These are phyloP conservation scores for Graphilbum fragrans DNA, from an alignment of 2,329 filamentous ascomycete species.

Conservation along the genomic window DNA sequence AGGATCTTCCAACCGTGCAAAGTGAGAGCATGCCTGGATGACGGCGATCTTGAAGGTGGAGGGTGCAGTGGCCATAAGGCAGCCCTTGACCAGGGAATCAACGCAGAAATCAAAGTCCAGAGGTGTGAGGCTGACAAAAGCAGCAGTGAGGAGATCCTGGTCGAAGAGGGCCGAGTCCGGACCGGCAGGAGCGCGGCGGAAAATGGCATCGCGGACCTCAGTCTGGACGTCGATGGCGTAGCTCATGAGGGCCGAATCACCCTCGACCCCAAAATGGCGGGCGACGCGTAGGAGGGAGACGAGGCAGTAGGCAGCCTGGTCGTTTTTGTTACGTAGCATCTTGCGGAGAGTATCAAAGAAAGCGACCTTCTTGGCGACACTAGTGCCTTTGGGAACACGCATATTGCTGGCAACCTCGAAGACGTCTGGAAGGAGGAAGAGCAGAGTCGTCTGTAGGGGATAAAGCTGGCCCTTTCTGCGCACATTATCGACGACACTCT, in stretches of 20 bases:
- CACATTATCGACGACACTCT: conserved; percentile 45
- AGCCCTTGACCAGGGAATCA: conserved; percentile 42
- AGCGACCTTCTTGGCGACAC: conserved; percentile 52
- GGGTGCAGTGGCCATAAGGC: conserved; percentile 44
- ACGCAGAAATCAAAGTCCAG: conserved; percentile 47
- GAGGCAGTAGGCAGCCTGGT: conserved; percentile 54
- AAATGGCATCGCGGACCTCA: conserved; percentile 54
- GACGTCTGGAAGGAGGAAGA: conserved; percentile 55
- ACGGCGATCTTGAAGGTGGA: conserved; percentile 49
- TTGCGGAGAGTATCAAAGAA: conserved; percentile 54
- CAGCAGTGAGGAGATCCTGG: conserved; percentile 52
- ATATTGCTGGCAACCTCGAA: conserved; percentile 60
- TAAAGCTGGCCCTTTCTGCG: conserved; percentile 43
- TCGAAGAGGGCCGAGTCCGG: conserved; percentile 42
- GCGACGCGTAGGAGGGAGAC: conserved; percentile 50
- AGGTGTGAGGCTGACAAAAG: conserved; percentile 52
- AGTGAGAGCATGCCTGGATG: conserved; percentile 50
- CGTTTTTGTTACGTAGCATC: conserved; percentile 49
- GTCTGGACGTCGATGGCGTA: conserved; percentile 60
- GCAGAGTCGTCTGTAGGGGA: conserved; percentile 49
- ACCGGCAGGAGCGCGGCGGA: conserved; percentile 36
- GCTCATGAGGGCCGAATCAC: conserved; percentile 47
- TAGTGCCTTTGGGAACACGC: conserved; percentile 48
- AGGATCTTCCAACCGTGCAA: conserved; percentile 39
- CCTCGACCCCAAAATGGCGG: conserved; percentile 50